Evolutionary conservation across 257 asterid species (phyloP), one percentile per base, ranked within the genome.

Genomic region (Capsicum baccatum): DNA sequence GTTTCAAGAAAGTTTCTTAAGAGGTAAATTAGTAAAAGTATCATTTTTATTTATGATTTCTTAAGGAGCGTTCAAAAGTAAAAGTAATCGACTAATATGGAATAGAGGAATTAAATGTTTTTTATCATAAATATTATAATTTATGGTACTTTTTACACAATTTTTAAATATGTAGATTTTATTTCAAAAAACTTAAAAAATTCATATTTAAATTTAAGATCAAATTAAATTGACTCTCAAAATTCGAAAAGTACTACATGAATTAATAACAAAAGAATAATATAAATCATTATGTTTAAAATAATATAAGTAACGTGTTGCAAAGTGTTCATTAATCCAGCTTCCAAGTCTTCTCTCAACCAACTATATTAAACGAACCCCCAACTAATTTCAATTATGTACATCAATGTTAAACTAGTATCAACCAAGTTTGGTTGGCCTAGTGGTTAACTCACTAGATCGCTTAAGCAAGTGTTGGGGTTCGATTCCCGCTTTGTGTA

Each of bases 331-430:
- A 66, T 66, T 12, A 66, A 13, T 13, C n/a, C 33, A 64, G 47
- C n/a, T 1, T 35, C n/a, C 47, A 64, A 57, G 37, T 9, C 17
- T 64, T 64, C 33, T 66, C 33, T 66, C 47, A 33, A 33, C 19
- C 73, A 66, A 66, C n/a, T 66, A 33, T 33, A 66, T 33, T 66
- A 33, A 66, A 66, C 47, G 6, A 26, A 66, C 10, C 73, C 7
- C 73, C n/a, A 66, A 33, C 47, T 12, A 64, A 12, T 44, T 33
- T 66, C 73, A 13, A 66, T 66, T 35, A 33, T 35, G 48, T 57
- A 66, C 73, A 66, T 66, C 73, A 66, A 35, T 66, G 48, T 66
- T 16, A 66, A 66, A 3, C 73, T 66, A 66, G 73, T 26, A 26
- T 26, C 33, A 26, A 26, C 33, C 2, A 26, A 26, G 33, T 2